phyloP scores from a whole-genome alignment of 495 filamentous ascomycete genomes.

The Tuber borchii region DNA sequence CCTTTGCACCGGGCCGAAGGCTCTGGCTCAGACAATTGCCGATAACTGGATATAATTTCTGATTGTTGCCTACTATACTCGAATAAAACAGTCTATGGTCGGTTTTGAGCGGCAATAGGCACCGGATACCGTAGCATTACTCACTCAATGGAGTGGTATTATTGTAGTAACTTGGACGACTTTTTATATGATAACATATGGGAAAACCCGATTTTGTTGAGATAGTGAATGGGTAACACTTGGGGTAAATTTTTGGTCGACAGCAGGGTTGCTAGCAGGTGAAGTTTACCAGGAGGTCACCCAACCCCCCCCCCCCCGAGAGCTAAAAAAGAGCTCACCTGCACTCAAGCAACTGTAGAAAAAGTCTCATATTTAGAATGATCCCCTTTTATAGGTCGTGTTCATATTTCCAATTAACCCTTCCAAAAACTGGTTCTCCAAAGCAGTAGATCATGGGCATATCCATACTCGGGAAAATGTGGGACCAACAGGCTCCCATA shows the following conservation, averaged over 20 bases:
- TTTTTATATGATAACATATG: neutral
- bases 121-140: neutral
- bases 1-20: neutral
- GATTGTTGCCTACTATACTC: neutral
- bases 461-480: neutral
- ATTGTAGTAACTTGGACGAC: neutral
- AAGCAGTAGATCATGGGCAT: neutral
- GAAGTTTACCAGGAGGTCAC: neutral
- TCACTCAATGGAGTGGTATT: neutral
- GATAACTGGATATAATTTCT: neutral
- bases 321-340: neutral
- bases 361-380: neutral
- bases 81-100: neutral
- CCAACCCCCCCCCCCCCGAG: neutral
- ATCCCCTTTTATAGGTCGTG: neutral
- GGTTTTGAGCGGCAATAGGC: neutral
- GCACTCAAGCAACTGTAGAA: neutral
- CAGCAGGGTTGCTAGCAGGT: neutral
- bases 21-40: neutral
- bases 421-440: neutral
- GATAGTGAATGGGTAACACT: neutral
- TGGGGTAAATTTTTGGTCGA: neutral
- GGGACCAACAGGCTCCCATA: neutral
- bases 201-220: neutral
- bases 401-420: neutral